Evolutionary conservation across 1,284 basidiomycete species (phyloP), one percentile per base, ranked within the genome.

Genomic region (Meira nashicola): DNA sequence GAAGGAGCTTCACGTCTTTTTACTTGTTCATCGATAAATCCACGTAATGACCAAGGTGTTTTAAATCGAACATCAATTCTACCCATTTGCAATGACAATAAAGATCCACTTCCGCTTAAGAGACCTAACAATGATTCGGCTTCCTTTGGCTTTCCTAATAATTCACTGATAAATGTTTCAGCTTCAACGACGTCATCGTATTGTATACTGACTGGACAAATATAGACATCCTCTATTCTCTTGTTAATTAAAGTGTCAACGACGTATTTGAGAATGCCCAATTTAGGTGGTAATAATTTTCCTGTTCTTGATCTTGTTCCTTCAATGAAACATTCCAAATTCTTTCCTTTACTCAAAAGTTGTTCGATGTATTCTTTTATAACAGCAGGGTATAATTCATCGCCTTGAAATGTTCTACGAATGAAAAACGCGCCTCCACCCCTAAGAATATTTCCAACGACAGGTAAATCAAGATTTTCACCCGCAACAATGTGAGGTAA

Each of bases 141-240:
- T 60, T 80, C 76, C 60, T 80, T 80, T n/a, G 79, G 79, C 56
- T 77, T 78, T 28, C 79, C 79, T 1, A 80, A 70, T 19, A 80
- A 67, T 66, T 80, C 79, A 28, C 73, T 71, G 4, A 78, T 68
- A 56, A 79, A 80, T n/a, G 68, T 73, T 25, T 79, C 78, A 3
- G 73, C 73, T 58, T 80, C 79, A 52, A 80, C 78, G 23, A 80
- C 78, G 53, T 73, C 74, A 65, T 80, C 79, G 64, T 80, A 80
- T 56, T 80, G 79, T 14, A 80, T 62, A 39, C 70, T 75, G 57
- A 80, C 73, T 1, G 79, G 79, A 57, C 77, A 78, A 52, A 80
- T 68, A 66, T 71, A 78, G 6, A 79, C 74, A 49, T 80, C 79
- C 8, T 72, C 68, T 0, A 73, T 77, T 17, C 77, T 65, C 1